A percentile compares a stretch with the other conserved stretches of the same genome.
Evolutionary conservation across 164 flowering plant genomes (phyloP).

Genomic region (Vitis vinifera): ASM3070453v1 NC_081807.1:19819001-19819500

Average conservation of each 20-base stretch:
- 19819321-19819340: constrained; percentile 55
- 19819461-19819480: constrained; percentile 56
- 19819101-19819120: constrained; percentile 43
- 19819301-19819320: constrained; percentile 69
- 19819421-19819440: constrained; percentile 52
- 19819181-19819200: constrained; percentile 48
- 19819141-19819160: constrained; percentile 46
- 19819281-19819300: constrained; percentile 47
- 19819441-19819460: constrained; percentile 48
- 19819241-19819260: constrained; percentile 46
- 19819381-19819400: constrained; percentile 51
- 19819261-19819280: constrained; percentile 49
- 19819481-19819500: constrained; percentile 70
- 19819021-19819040: constrained; percentile 59
- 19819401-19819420: constrained; percentile 59
- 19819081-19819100: constrained; percentile 62
- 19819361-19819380: constrained; percentile 61
- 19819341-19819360: constrained; percentile 47
- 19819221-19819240: constrained; percentile 42
- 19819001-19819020: constrained; percentile 78
- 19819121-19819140: constrained; percentile 49
- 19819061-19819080: constrained; percentile 49
- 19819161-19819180: constrained; percentile 40
- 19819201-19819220: constrained; percentile 33
- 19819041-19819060: constrained; percentile 68